Percentiles rank a stretch among this genome's conserved stretches.
phyloP scores from a whole-genome alignment of 2,329 filamentous ascomycete genomes.

The Amylocarpus encephaloides region DNA sequence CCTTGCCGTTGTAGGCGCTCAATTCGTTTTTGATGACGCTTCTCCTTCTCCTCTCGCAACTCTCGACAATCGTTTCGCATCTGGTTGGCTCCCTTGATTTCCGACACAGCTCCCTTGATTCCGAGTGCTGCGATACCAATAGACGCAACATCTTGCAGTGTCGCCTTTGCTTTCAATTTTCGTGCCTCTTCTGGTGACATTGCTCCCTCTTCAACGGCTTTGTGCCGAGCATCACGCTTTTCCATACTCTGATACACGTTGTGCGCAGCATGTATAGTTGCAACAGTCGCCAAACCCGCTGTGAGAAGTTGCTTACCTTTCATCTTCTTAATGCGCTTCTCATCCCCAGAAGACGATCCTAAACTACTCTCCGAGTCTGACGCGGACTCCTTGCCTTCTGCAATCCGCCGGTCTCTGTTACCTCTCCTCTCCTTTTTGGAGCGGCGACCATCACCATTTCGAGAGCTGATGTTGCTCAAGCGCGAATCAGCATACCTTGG shows the following conservation, averaged over 20 bases:
- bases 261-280: constrained; percentile 64
- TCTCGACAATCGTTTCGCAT: constrained; percentile 50
- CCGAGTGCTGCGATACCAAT: constrained; percentile 61
- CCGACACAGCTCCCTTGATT: constrained; percentile 56
- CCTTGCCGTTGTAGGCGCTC: constrained; percentile 33
- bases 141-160: constrained; percentile 58
- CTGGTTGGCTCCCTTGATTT: constrained; percentile 63
- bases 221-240: constrained; percentile 53
- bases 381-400: constrained; percentile 24
- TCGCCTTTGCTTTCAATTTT: constrained; percentile 56
- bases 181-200: constrained; percentile 56
- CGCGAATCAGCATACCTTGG: constrained; percentile 27
- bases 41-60: constrained; percentile 44
- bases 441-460: constrained; percentile 17
- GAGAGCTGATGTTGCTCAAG: constrained; percentile 20
- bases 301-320: constrained; percentile 60
- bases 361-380: constrained; percentile 43
- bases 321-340: constrained; percentile 56
- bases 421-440: constrained; percentile 21
- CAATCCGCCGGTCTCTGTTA: constrained; percentile 24
- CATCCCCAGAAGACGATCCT: constrained; percentile 55
- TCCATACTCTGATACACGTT: constrained; percentile 57
- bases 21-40: constrained; percentile 39
- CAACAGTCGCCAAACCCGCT: constrained; percentile 59
- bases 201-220: constrained; percentile 55